phyloP scores from a whole-genome alignment of 2,329 filamentous ascomycete genomes.

The Annulohypoxylon truncatum region DNA sequence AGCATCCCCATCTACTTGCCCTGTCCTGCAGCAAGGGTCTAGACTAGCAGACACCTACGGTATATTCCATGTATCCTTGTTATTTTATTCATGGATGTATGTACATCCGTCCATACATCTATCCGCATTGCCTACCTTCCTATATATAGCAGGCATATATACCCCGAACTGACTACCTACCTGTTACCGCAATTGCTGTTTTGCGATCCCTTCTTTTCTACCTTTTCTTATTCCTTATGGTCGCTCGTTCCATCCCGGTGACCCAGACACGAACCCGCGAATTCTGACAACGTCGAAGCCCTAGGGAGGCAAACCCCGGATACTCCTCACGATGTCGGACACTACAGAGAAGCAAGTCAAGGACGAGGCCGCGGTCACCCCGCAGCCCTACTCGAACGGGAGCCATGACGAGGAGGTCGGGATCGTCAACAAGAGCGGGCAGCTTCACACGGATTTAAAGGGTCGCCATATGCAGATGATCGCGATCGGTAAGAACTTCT shows the following conservation, averaged over 20 bases:
- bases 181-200: not conserved
- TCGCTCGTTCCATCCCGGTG: not conserved
- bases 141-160: conserved; percentile 7
- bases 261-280: not conserved
- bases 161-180: not conserved
- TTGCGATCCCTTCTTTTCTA: not conserved
- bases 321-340: conserved; percentile 43
- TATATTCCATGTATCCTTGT: not conserved
- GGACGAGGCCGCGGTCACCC: conserved; percentile 38
- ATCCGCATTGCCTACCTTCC: not conserved
- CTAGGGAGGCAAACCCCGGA: not conserved
- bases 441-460: conserved; percentile 53
- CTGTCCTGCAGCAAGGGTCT: conserved; percentile 16
- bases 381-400: conserved; percentile 36
- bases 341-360: conserved; percentile 42
- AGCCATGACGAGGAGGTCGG: conserved; percentile 53
- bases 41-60: conserved; percentile 4
- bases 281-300: conserved; percentile 3
- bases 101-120: not conserved
- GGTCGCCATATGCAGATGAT: conserved; percentile 61
- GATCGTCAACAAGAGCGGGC: conserved; percentile 50
- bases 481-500: conserved; percentile 54
- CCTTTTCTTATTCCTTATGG: not conserved
- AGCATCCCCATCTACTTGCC: not conserved
- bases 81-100: not conserved